These are phyloP conservation scores for Chrysanthemum lavandulifolium DNA, from an alignment of 129 eudicot genomes.

Conservation along the genomic window DNA sequence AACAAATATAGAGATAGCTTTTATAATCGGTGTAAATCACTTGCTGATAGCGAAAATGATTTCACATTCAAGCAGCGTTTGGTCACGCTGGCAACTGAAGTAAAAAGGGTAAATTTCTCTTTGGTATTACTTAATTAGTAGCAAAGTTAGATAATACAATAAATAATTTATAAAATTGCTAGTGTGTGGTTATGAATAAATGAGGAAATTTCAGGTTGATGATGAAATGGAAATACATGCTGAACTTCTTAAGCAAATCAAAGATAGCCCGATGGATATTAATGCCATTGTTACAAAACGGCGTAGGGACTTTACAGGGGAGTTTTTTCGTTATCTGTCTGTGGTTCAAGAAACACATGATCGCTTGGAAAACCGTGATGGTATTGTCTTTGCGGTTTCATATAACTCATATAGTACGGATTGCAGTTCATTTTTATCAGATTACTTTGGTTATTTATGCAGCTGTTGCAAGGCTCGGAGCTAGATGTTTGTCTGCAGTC, in stretches of 20 bases:
- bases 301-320: conserved; percentile 80
- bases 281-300: conserved; percentile 88
- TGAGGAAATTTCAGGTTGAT: conserved; percentile 73
- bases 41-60: conserved; percentile 59
- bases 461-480: conserved; percentile 89
- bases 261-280: conserved; percentile 76
- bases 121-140: neutral
- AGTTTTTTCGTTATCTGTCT: conserved; percentile 69
- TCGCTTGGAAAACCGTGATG: conserved; percentile 90
- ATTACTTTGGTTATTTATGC: conserved; percentile 32
- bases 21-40: conserved; percentile 60
- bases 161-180: neutral
- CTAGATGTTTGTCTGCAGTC: conserved; percentile 96
- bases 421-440: conserved; percentile 13
- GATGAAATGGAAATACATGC: conserved; percentile 85
- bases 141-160: neutral
- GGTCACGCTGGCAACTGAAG: conserved; percentile 50
- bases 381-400: conserved; percentile 31
- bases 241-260: conserved; percentile 74
- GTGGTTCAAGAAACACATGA: conserved; percentile 73
- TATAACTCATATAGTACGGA: neutral
- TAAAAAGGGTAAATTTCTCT: conserved; percentile 53
- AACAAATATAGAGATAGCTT: conserved; percentile 69
- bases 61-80: conserved; percentile 50
- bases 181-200: conserved; percentile 11